These are phyloP conservation scores for Aspergillus cejpii DNA, from an alignment of 2,329 filamentous ascomycete genomes.

Conservation along the genomic window DNA sequence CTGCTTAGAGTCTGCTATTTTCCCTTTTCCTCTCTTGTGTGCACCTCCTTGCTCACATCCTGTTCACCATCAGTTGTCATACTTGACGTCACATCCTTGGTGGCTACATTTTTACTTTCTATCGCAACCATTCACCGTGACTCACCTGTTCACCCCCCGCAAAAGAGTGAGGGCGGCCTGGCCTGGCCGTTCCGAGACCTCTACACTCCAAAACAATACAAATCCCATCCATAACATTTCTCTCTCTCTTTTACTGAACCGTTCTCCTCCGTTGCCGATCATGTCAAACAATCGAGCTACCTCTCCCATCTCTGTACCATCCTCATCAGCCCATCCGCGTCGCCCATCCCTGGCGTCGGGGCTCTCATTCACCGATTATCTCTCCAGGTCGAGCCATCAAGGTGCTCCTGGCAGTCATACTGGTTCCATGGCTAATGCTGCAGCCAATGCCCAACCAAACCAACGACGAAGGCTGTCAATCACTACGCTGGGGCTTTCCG, in stretches of 20 bases:
- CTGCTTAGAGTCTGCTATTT: background rate
- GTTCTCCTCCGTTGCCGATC: constrained; percentile 8
- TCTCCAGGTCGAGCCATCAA: constrained; percentile 27
- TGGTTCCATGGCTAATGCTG: constrained; percentile 48
- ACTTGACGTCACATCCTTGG: background rate
- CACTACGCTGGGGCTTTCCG: constrained; percentile 66
- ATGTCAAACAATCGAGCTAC: constrained; percentile 43
- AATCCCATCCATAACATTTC: too few relatives aligned
- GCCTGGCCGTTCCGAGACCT: too few relatives aligned
- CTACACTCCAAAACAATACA: too few relatives aligned
- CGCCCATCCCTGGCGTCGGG: constrained; percentile 43
- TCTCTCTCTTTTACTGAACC: too few relatives aligned
- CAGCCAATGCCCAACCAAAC: constrained; percentile 43
- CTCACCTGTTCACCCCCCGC: too few relatives aligned
- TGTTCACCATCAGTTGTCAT: background rate
- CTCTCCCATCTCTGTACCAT: constrained; percentile 35
- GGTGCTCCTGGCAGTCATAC: constrained; percentile 17
- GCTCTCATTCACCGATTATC: constrained; percentile 38
- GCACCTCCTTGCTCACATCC: background rate
- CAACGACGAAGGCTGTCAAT: constrained; percentile 65
- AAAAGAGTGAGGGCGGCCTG: too few relatives aligned
- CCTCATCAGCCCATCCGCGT: constrained; percentile 35
- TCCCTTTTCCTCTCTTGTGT: background rate
- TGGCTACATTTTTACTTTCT: background rate
- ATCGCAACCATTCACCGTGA: too few relatives aligned